phyloP scores from a whole-genome alignment of 1,284 basidiomycete species.

The Cerioporus squamosus region DNA sequence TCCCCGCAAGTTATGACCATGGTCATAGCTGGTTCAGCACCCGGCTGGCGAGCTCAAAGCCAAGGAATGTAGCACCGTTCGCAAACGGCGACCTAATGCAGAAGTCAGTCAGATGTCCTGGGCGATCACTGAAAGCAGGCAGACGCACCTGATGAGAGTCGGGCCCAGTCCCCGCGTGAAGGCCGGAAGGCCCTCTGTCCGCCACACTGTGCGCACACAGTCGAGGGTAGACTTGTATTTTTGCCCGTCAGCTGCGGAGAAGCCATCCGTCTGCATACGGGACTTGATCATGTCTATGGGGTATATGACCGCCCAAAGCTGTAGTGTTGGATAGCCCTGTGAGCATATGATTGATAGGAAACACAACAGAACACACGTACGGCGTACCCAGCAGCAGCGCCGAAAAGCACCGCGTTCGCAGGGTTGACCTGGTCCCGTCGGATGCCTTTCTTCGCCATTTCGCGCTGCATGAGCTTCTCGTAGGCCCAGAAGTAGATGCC shows the following conservation, averaged over 20 bases:
- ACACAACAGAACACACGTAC: conserved; percentile 48
- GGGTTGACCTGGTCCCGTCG: conserved; percentile 79
- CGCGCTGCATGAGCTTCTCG: conserved; percentile 89
- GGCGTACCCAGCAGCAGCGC: conserved; percentile 85
- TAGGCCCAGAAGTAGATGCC: conserved; percentile 93
- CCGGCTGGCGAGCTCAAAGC: conserved; percentile 87
- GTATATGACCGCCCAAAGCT: conserved; percentile 89
- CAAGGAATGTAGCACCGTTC: conserved; percentile 93
- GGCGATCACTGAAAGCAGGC: conserved; percentile 17
- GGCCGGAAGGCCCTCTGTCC: conserved; percentile 80
- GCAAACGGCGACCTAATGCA: conserved; percentile 79
- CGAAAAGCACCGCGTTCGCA: conserved; percentile 80
- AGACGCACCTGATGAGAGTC: conserved; percentile 82
- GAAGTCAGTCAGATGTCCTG: background rate
- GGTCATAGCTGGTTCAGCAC: conserved; percentile 47
- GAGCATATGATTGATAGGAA: background rate
- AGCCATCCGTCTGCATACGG: conserved; percentile 93
- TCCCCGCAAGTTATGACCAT: background rate
- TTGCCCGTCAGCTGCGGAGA: conserved; percentile 72
- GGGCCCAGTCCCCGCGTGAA: conserved; percentile 91
- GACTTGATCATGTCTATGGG: conserved; percentile 96
- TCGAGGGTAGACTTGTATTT: conserved; percentile 85
- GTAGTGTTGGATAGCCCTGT: background rate
- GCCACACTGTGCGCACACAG: conserved; percentile 83
- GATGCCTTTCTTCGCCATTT: conserved; percentile 74